Percentiles rank a stretch among this genome's conserved stretches.
phyloP scores from a whole-genome alignment of 495 filamentous ascomycete species.

The Jackrogersella minutella region DNA sequence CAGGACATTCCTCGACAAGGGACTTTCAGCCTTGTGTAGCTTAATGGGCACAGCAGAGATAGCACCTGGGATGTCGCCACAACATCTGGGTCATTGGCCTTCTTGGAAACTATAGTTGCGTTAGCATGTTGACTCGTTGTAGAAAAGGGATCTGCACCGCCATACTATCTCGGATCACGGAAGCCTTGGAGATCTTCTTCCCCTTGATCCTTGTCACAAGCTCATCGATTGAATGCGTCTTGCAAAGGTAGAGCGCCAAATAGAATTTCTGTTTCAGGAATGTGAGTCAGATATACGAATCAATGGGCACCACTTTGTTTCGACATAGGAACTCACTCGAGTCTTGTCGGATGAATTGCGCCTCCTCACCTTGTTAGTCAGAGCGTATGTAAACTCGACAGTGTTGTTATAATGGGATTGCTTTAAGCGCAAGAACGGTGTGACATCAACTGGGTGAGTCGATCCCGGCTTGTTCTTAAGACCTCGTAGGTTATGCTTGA shows the following conservation, averaged over 20 bases:
- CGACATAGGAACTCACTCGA: constrained; percentile 35
- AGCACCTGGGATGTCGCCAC: constrained; percentile 84
- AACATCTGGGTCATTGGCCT: constrained; percentile 86
- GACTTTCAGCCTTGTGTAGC: constrained; percentile 78
- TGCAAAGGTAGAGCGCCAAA: constrained; percentile 76
- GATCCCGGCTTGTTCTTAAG: constrained; percentile 95
- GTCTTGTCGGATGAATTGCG: constrained; percentile 18
- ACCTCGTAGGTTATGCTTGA: constrained; percentile 89
- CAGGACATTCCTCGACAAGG: constrained; percentile 84
- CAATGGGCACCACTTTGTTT: constrained; percentile 13
- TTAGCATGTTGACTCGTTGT: constrained; percentile 29
- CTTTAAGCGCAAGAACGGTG: constrained; percentile 73
- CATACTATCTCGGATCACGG: constrained; percentile 84
- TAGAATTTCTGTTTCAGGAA: constrained; percentile 71
- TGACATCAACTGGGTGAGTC: constrained; percentile 91
- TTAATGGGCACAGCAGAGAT: constrained; percentile 91
- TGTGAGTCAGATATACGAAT: constrained; percentile 27
- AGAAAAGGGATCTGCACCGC: neutral
- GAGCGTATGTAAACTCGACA: constrained; percentile 87
- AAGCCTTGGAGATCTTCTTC: constrained; percentile 78
- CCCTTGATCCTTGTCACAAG: constrained; percentile 72
- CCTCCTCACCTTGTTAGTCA: constrained; percentile 77
- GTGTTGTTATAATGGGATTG: constrained; percentile 72
- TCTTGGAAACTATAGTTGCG: constrained; percentile 69
- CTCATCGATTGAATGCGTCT: constrained; percentile 71